A percentile compares a stretch with the other conserved stretches of the same genome.
Evolutionary conservation across 1,284 basidiomycete species (phyloP).

Genomic region (Coniophora puteana): DNA sequence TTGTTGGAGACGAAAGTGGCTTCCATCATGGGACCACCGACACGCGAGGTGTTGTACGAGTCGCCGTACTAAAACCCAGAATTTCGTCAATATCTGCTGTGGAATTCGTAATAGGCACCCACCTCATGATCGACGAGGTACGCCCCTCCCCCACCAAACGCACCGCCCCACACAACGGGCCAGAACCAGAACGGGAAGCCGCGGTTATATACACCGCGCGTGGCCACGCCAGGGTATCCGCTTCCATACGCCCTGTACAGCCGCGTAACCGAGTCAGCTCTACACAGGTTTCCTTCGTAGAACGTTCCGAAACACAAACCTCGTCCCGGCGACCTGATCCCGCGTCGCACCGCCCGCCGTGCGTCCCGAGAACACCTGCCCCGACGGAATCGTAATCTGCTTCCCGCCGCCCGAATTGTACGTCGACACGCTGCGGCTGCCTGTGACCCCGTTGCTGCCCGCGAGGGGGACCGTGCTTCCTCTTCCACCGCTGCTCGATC

Average conservation of each 20-base stretch:
- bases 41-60: slow-evolving; percentile 47
- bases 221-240: slow-evolving; percentile 46
- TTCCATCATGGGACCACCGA: slow-evolving; percentile 52
- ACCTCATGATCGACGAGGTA: slow-evolving; percentile 45
- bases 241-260: slow-evolving; percentile 50
- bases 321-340: slow-evolving; percentile 29
- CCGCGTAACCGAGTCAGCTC: background rate
- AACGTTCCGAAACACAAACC: slow-evolving; percentile 20
- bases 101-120: slow-evolving; percentile 8
- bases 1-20: slow-evolving; percentile 45
- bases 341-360: slow-evolving; percentile 34
- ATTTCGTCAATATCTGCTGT: background rate
- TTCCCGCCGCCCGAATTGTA: slow-evolving; percentile 31
- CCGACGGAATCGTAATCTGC: slow-evolving; percentile 30
- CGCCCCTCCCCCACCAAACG: slow-evolving; percentile 27
- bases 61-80: slow-evolving; percentile 45
- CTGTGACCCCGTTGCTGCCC: slow-evolving; percentile 19
- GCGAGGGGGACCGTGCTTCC: slow-evolving; percentile 16
- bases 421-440: slow-evolving; percentile 16
- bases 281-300: too few species aligned
- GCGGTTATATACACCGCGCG: slow-evolving; percentile 40
- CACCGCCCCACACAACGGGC: slow-evolving; percentile 51
- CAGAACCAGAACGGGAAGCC: slow-evolving; percentile 59
- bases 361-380: slow-evolving; percentile 35
- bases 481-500: slow-evolving; percentile 9